Conservation (phyloP, 2,329 filamentous ascomycete genomes). For the Ceratocystis ficicola region DNA sequence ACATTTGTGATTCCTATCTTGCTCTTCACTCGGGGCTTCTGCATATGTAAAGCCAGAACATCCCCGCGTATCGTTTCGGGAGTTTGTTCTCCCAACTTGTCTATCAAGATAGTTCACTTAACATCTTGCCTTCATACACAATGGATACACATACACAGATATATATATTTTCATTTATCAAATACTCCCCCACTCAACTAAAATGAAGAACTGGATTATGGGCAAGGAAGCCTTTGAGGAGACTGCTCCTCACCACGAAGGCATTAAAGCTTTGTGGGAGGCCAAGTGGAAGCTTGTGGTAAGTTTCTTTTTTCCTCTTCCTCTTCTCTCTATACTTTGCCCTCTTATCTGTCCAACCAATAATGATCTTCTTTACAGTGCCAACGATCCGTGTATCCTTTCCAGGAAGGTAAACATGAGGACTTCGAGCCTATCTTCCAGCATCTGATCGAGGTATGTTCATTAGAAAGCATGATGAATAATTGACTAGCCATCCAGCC, state of each 20-base stretch:
- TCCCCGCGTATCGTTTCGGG: background rate
- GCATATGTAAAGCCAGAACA: background rate
- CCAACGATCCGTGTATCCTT: constrained; percentile 54
- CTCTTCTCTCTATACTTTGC: background rate
- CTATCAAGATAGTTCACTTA: too few relatives aligned
- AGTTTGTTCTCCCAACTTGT: too few relatives aligned
- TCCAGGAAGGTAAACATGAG: constrained; percentile 56
- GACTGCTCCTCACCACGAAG: constrained; percentile 45
- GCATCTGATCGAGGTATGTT: constrained; percentile 43
- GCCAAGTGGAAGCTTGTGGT: constrained; percentile 63
- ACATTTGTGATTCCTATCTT: background rate
- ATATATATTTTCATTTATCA: background rate
- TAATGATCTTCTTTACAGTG: constrained; percentile 30
- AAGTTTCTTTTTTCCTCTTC: constrained; percentile 25
- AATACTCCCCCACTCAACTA: background rate
- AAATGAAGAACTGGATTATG: constrained; percentile 32
- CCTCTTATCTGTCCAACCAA: background rate
- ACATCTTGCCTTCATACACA: too few relatives aligned
- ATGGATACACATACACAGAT: too few relatives aligned
- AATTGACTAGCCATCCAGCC: background rate
- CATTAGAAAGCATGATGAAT: too few relatives aligned
- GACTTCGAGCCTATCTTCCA: constrained; percentile 60
- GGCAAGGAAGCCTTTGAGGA: constrained; percentile 33
- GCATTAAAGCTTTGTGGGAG: constrained; percentile 56
- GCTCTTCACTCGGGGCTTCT: background rate